phyloP scores from a whole-genome alignment of 805 yeast genomes.

The Saccharomycopsis amapae region DNA sequence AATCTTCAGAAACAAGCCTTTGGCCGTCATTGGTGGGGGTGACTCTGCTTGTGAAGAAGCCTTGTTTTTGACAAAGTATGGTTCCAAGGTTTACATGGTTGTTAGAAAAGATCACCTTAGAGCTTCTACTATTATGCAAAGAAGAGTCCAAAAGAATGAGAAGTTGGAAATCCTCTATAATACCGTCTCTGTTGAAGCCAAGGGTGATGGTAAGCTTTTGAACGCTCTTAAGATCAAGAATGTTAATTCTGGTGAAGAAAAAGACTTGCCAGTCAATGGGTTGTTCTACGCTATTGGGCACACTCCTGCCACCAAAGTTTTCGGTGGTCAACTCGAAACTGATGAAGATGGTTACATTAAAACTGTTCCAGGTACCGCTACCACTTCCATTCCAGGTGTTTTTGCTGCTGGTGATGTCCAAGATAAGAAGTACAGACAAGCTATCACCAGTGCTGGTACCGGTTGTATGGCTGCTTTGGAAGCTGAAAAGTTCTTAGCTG shows the following conservation, averaged over 20 bases:
- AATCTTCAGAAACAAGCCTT: conserved; percentile 93
- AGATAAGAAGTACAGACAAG: conserved; percentile 95
- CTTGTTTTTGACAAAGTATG: conserved; percentile 91
- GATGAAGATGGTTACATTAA: conserved; percentile 85
- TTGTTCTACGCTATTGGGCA: conserved; percentile 98
- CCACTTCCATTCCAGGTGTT: conserved; percentile 82
- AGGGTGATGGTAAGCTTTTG: conserved; percentile 88
- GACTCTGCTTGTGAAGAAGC: conserved; percentile 99
- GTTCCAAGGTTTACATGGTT: conserved; percentile 86
- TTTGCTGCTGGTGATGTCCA: conserved; percentile 99
- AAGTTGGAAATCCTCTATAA: conserved; percentile 89
- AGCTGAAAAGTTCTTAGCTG: conserved; percentile 77
- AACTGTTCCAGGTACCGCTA: conserved; percentile 84
- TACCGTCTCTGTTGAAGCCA: conserved; percentile 78
- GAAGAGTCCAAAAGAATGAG: conserved; percentile 75
- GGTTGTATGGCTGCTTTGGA: conserved; percentile 99
- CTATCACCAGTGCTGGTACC: conserved; percentile 98
- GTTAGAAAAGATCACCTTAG: conserved; percentile 93
- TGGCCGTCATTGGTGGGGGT: conserved; percentile 98
- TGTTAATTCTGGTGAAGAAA: conserved; percentile 60
- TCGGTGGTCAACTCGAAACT: conserved; percentile 68
- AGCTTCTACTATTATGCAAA: conserved; percentile 96
- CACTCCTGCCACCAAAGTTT: conserved; percentile 84
- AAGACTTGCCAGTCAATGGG: conserved; percentile 76
- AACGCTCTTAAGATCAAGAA: conserved; percentile 57